These are phyloP conservation scores for Pseudocercospora crystallina DNA, from an alignment of 2,329 filamentous ascomycete species.

Conservation along the genomic window DNA sequence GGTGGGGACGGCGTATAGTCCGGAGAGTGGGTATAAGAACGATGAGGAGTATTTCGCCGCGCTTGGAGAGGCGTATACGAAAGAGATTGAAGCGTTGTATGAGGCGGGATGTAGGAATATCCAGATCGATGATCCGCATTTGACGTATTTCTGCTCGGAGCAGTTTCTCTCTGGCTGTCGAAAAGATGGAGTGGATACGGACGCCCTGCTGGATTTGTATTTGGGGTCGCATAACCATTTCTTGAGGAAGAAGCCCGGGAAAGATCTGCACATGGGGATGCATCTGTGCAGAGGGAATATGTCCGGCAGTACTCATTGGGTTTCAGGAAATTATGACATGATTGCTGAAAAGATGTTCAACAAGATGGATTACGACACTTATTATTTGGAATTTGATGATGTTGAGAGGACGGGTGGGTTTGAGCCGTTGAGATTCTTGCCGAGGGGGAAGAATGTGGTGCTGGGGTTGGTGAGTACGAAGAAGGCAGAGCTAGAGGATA, in stretches of 20 bases:
- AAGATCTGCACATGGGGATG: constrained; percentile 27
- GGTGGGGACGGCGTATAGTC: constrained; percentile 29
- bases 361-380: constrained; percentile 28
- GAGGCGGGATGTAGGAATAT: constrained; percentile 25
- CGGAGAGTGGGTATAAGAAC: constrained; percentile 23
- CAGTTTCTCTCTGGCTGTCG: constrained; percentile 24
- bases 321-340: constrained; percentile 27
- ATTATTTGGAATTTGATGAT: constrained; percentile 35
- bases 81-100: constrained; percentile 27
- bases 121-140: constrained; percentile 29
- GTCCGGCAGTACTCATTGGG: constrained; percentile 22
- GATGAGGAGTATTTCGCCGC: constrained; percentile 32
- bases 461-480: constrained; percentile 36
- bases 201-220: constrained; percentile 26
- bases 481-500: constrained; percentile 30
- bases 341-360: constrained; percentile 33
- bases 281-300: constrained; percentile 32
- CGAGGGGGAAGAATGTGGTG: constrained; percentile 35
- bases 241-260: constrained; percentile 12
- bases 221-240: constrained; percentile 25
- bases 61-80: constrained; percentile 22
- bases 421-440: constrained; percentile 31
- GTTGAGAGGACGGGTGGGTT: constrained; percentile 33
- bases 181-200: constrained; percentile 23
- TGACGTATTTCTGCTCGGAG: constrained; percentile 30